Evolutionary conservation across 1,284 basidiomycete genomes (phyloP).

Genomic region (Ustilago lituana): DNA sequence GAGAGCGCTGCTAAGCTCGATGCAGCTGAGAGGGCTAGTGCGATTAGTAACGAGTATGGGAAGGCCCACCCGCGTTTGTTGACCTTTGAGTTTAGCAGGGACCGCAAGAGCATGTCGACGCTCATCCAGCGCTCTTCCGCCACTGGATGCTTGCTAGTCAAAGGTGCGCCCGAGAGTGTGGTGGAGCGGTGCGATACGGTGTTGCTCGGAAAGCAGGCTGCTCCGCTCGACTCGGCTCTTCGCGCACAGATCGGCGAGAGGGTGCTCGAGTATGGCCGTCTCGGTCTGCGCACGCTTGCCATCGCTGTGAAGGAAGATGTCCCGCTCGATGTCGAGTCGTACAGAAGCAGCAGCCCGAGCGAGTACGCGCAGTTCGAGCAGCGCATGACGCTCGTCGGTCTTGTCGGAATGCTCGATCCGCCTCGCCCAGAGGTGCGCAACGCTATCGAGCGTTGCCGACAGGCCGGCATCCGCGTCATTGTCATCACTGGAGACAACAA

Average conservation of each 20-base stretch:
- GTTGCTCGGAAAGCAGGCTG: slow-evolving; percentile 69
- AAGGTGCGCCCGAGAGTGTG: slow-evolving; percentile 95
- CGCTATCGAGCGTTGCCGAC: slow-evolving; percentile 88
- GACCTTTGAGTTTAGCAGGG: slow-evolving; percentile 96
- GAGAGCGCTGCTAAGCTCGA: slow-evolving; percentile 73
- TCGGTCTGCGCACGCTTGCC: slow-evolving; percentile 89
- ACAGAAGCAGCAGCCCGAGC: slow-evolving; percentile 69
- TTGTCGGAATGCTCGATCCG: slow-evolving; percentile 98
- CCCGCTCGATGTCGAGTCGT: slow-evolving; percentile 74
- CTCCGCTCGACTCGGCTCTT: slow-evolving; percentile 72
- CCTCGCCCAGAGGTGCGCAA: slow-evolving; percentile 90
- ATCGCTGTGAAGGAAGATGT: slow-evolving; percentile 83
- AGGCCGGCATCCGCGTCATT: slow-evolving; percentile 93
- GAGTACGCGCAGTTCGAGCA: slow-evolving; percentile 87
- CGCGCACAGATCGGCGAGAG: slow-evolving; percentile 73
- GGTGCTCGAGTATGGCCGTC: slow-evolving; percentile 78
- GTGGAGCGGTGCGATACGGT: slow-evolving; percentile 85
- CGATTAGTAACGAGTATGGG: slow-evolving; percentile 80
- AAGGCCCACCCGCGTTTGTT: slow-evolving; percentile 82
- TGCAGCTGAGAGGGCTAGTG: slow-evolving; percentile 77
- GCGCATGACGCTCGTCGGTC: slow-evolving; percentile 85
- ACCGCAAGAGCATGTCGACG: slow-evolving; percentile 99
- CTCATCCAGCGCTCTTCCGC: slow-evolving; percentile 74
- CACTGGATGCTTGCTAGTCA: slow-evolving; percentile 76
- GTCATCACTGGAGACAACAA: slow-evolving; percentile 99